These are phyloP conservation scores for Candida railenensis DNA, from an alignment of 805 yeast species.

Conservation along the genomic window DNA sequence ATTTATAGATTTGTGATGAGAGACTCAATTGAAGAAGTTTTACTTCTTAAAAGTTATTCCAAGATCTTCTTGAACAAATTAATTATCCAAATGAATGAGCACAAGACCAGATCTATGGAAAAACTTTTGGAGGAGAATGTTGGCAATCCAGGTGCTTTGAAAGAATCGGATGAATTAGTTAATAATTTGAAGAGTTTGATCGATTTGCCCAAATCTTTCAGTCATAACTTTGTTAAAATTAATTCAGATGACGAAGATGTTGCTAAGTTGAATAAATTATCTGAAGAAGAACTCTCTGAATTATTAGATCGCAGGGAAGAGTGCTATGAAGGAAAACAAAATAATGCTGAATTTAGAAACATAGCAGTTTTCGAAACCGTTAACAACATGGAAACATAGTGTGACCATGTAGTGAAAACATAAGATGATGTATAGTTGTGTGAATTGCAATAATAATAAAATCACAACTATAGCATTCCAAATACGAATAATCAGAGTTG, in stretches of 20 bases:
- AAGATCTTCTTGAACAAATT: constrained; percentile 77
- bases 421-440: too few species aligned
- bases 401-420: background rate
- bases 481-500: too few species aligned
- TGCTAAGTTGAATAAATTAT: constrained; percentile 13
- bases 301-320: constrained; percentile 33
- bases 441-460: too few species aligned
- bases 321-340: constrained; percentile 20
- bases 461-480: too few species aligned
- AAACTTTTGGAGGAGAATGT: constrained; percentile 20
- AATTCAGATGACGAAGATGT: constrained; percentile 7
- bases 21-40: constrained; percentile 80
- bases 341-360: constrained; percentile 20
- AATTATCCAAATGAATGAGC: constrained; percentile 48
- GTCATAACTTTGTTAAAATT: constrained; percentile 1
- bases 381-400: constrained; percentile 30
- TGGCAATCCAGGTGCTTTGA: constrained; percentile 5
- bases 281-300: constrained; percentile 43
- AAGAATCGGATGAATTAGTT: constrained; percentile 8
- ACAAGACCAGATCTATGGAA: constrained; percentile 28
- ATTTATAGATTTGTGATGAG: constrained; percentile 75
- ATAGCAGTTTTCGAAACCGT: constrained; percentile 37
- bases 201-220: constrained; percentile 5
- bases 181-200: constrained; percentile 13
- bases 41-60: constrained; percentile 74